These are phyloP conservation scores for Corchorus capsularis DNA, from an alignment of 345 rosid species.

Conservation along the genomic window DNA sequence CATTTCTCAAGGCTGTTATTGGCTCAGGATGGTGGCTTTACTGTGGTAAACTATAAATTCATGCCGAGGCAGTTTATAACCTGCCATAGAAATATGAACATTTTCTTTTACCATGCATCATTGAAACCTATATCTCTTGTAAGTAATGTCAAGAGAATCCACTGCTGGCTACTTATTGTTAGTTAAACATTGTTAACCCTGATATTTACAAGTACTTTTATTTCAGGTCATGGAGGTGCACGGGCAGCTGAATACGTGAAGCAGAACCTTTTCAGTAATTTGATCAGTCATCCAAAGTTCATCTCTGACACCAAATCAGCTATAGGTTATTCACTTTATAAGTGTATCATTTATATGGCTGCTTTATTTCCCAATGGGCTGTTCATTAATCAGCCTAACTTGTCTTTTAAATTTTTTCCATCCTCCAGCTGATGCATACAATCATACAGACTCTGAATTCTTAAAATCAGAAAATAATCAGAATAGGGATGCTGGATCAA, in stretches of 20 bases:
- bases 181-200: not conserved
- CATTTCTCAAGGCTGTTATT: conserved; percentile 21
- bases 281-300: conserved; percentile 94
- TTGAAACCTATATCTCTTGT: conserved; percentile 1
- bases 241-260: conserved; percentile 99
- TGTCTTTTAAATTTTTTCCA: conserved; percentile 17
- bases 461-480: conserved; percentile 88
- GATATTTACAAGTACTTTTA: not conserved
- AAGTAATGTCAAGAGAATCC: not conserved
- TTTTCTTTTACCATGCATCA: conserved; percentile 15
- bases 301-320: conserved; percentile 93
- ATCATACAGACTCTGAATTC: conserved; percentile 87
- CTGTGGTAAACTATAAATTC: conserved; percentile 20
- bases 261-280: conserved; percentile 88
- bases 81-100: conserved; percentile 6
- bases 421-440: conserved; percentile 89
- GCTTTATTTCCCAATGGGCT: not conserved
- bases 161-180: conserved; percentile 7
- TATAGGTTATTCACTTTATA: conserved; percentile 56
- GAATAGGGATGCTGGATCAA: conserved; percentile 99
- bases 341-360: not conserved
- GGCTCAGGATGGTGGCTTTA: conserved; percentile 23
- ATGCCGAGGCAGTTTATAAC: conserved; percentile 17
- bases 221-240: conserved; percentile 98
- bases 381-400: conserved; percentile 23